phyloP scores from a whole-genome alignment of 495 filamentous ascomycete species.

The Aspergillus diversus region DNA sequence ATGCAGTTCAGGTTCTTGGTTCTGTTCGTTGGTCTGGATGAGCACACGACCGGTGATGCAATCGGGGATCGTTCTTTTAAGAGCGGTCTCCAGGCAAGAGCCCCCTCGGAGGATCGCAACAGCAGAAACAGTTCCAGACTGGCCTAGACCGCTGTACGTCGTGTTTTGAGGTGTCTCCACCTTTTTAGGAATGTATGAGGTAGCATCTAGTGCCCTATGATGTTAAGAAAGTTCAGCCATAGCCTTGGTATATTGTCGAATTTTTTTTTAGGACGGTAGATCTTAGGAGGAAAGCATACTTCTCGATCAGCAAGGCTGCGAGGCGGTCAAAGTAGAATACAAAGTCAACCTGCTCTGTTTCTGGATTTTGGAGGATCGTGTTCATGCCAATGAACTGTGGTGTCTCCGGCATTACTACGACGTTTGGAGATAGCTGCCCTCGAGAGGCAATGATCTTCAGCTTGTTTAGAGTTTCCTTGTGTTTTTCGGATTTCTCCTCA shows the following conservation, averaged over 20 bases:
- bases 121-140: constrained; percentile 74
- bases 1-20: constrained; percentile 89
- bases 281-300: constrained; percentile 45
- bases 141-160: constrained; percentile 68
- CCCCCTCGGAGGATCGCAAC: constrained; percentile 89
- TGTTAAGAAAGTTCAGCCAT: not conserved
- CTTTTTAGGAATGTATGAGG: constrained; percentile 60
- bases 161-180: constrained; percentile 71
- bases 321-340: constrained; percentile 96
- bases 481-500: constrained; percentile 79
- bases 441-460: constrained; percentile 70
- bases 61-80: constrained; percentile 88
- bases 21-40: constrained; percentile 84
- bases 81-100: constrained; percentile 80
- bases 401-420: constrained; percentile 71
- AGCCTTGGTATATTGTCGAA: not conserved
- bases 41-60: constrained; percentile 86
- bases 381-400: constrained; percentile 84
- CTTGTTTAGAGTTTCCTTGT: constrained; percentile 73
- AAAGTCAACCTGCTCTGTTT: constrained; percentile 84
- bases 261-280: not conserved
- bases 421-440: constrained; percentile 71
- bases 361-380: constrained; percentile 82
- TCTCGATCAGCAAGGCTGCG: constrained; percentile 80
- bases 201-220: constrained; percentile 69